These are phyloP conservation scores for Phoenix roebelenii DNA, from an alignment of 176 grass and related monocot genomes.

Conservation along the genomic window DNA sequence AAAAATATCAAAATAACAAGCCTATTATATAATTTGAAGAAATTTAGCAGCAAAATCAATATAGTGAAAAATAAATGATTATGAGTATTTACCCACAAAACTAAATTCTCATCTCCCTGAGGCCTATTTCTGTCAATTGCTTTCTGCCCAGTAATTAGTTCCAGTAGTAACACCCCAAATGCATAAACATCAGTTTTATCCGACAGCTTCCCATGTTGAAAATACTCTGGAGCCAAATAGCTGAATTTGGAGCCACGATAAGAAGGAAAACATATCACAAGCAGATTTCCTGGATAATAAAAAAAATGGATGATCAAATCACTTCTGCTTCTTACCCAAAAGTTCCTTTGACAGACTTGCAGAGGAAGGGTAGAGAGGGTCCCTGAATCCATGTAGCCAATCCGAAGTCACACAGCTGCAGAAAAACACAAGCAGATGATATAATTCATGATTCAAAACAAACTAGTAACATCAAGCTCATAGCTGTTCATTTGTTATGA, in stretches of 20 bases:
- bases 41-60: background rate
- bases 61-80: background rate
- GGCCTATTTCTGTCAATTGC: constrained; percentile 36
- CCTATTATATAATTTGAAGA: too few species aligned
- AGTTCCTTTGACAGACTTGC: constrained; percentile 45
- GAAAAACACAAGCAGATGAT: background rate
- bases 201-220: constrained; percentile 43
- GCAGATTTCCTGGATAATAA: background rate
- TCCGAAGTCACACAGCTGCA: constrained; percentile 45
- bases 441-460: constrained; percentile 1
- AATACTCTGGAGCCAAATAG: constrained; percentile 50
- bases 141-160: constrained; percentile 42
- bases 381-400: constrained; percentile 46
- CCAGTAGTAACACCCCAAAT: constrained; percentile 40
- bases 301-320: too few species aligned
- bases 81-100: constrained; percentile 30
- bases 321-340: constrained; percentile 32
- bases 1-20: too few species aligned
- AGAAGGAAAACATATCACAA: constrained; percentile 10
- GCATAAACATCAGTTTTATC: constrained; percentile 52
- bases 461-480: too few species aligned
- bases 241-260: constrained; percentile 16
- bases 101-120: constrained; percentile 41
- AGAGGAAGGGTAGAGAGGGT: constrained; percentile 39
- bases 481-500: too few species aligned